phyloP scores from a whole-genome alignment of 305 asterid genomes.

The Fraxinus dipetala region DNA sequence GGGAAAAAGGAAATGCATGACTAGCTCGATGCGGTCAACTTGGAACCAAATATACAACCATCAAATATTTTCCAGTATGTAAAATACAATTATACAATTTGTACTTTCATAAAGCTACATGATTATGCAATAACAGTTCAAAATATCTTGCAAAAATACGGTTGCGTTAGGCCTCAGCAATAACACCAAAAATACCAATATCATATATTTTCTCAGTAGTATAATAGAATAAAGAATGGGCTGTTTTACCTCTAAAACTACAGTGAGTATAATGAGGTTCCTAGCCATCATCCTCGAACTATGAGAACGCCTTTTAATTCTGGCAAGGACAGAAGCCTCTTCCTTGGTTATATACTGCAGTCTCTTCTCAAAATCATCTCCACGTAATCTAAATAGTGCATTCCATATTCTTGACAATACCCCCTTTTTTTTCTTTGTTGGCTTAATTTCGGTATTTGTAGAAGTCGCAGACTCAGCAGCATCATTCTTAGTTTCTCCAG shows the following conservation, averaged over 20 bases:
- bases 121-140: background rate
- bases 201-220: background rate
- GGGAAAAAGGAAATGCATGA: background rate
- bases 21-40: background rate
- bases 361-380: slow-evolving; percentile 90
- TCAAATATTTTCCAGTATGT: background rate
- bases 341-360: slow-evolving; percentile 82
- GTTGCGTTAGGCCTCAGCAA: background rate
- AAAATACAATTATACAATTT: background rate
- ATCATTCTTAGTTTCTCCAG: slow-evolving; percentile 53
- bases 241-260: slow-evolving; percentile 62
- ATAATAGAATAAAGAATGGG: background rate
- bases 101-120: background rate
- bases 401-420: slow-evolving; percentile 73
- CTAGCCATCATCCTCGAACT: slow-evolving; percentile 57
- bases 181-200: background rate
- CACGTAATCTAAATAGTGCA: slow-evolving; percentile 56
- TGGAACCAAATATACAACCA: background rate
- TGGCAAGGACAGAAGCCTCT: slow-evolving; percentile 73
- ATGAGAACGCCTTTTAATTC: slow-evolving; percentile 61
- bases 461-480: slow-evolving; percentile 42
- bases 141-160: background rate
- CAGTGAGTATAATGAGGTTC: slow-evolving; percentile 55
- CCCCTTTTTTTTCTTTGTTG: slow-evolving; percentile 60
- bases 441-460: slow-evolving; percentile 42